A percentile compares a stretch with the other conserved stretches of the same genome.
Evolutionary conservation across 371 early-diverging fungal species (phyloP).

Genomic region (Syncephalastrum monosporum): DNA sequence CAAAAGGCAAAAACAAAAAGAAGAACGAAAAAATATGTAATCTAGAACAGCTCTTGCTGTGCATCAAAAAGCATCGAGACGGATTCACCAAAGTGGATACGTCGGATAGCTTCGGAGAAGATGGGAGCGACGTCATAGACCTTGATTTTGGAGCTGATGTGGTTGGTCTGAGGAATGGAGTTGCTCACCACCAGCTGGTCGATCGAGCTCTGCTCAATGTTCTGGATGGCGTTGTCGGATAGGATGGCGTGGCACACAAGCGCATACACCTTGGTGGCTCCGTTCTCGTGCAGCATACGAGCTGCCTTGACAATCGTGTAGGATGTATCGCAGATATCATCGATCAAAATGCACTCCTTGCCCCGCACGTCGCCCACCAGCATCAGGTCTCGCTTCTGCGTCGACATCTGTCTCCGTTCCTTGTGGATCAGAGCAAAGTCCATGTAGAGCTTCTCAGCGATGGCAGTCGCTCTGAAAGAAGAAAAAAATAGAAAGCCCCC

Average conservation of each 20-base stretch:
- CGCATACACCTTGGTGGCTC: slow-evolving; percentile 87
- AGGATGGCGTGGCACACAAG: slow-evolving; percentile 90
- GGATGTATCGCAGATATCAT: slow-evolving; percentile 96
- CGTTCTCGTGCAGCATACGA: slow-evolving; percentile 79
- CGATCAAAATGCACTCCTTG: slow-evolving; percentile 83
- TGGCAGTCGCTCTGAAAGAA: slow-evolving; percentile 70
- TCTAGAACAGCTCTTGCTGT: slow-evolving; percentile 27
- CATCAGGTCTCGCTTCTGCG: slow-evolving; percentile 70
- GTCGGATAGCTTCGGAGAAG: slow-evolving; percentile 94
- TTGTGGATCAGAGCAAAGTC: slow-evolving; percentile 92
- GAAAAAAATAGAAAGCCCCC: not conserved
- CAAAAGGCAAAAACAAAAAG: slow-evolving; percentile 6
- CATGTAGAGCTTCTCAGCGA: slow-evolving; percentile 81
- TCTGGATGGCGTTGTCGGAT: slow-evolving; percentile 80
- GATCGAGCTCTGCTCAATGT: slow-evolving; percentile 75
- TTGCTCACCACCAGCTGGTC: slow-evolving; percentile 86
- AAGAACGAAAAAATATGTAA: not conserved
- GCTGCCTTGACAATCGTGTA: slow-evolving; percentile 90
- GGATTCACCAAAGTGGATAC: slow-evolving; percentile 95
- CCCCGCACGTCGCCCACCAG: slow-evolving; percentile 92
- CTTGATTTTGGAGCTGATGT: slow-evolving; percentile 67
- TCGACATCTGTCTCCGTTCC: slow-evolving; percentile 61
- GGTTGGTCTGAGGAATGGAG: slow-evolving; percentile 86
- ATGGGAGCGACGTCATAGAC: slow-evolving; percentile 83
- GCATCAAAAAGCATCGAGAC: slow-evolving; percentile 82